Evolutionary conservation across 1,284 basidiomycete species (phyloP).

Genomic region (Pyrrhoderma lamaoense): DNA sequence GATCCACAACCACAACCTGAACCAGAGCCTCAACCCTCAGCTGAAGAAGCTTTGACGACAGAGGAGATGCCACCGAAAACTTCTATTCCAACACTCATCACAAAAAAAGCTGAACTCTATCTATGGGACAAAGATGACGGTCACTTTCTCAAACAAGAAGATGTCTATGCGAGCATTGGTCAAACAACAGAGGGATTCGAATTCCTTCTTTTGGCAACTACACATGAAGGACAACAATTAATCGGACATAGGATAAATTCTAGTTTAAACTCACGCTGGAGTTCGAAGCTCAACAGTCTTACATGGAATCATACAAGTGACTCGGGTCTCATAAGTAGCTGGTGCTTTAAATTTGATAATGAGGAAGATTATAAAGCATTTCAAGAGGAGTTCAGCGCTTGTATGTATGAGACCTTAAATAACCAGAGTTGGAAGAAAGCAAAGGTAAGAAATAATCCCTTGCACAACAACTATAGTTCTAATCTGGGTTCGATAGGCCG

Average conservation of each 20-base stretch:
- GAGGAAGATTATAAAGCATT: slow-evolving; percentile 58
- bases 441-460: slow-evolving; percentile 48
- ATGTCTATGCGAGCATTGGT: slow-evolving; percentile 63
- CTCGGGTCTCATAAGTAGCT: slow-evolving; percentile 64
- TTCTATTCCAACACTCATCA: slow-evolving; percentile 31
- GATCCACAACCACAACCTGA: slow-evolving; percentile 19
- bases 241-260: slow-evolving; percentile 56
- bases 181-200: slow-evolving; percentile 43
- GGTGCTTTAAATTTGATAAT: slow-evolving; percentile 73
- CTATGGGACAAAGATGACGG: slow-evolving; percentile 68
- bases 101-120: slow-evolving; percentile 50
- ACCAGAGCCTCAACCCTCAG: slow-evolving; percentile 2
- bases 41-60: not conserved
- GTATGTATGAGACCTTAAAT: slow-evolving; percentile 82
- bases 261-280: slow-evolving; percentile 75
- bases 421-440: slow-evolving; percentile 72
- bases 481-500: slow-evolving; percentile 34
- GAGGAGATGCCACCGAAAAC: not conserved
- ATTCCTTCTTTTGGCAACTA: slow-evolving; percentile 59
- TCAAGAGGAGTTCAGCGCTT: slow-evolving; percentile 61
- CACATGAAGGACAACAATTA: slow-evolving; percentile 38
- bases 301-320: slow-evolving; percentile 77
- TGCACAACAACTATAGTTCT: not conserved
- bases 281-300: slow-evolving; percentile 56
- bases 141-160: slow-evolving; percentile 70